A percentile compares a stretch with the other conserved stretches of the same genome.
phyloP scores from a whole-genome alignment of 768 basidiomycete species.

The Suillus weaverae region DNA sequence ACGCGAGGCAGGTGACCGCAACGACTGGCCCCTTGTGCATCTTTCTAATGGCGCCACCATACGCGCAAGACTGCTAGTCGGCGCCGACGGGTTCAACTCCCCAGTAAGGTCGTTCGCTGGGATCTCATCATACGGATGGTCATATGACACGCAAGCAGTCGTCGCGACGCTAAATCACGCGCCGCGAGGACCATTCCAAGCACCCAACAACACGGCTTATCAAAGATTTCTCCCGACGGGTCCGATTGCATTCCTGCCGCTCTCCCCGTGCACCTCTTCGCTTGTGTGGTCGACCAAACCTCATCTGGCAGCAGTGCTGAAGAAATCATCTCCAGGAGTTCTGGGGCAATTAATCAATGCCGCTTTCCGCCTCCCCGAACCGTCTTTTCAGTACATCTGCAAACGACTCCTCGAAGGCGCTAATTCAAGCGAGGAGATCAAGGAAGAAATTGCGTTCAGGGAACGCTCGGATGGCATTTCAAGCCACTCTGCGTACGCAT shows the following conservation, averaged over 20 bases:
- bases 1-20: constrained; percentile 40
- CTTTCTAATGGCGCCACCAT: constrained; percentile 67
- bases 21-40: constrained; percentile 78
- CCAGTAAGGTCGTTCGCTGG: constrained; percentile 86
- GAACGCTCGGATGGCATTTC: constrained; percentile 71
- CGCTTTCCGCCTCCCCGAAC: constrained; percentile 80
- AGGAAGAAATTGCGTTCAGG: constrained; percentile 68
- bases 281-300: constrained; percentile 95
- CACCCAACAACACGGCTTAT: constrained; percentile 78
- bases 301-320: constrained; percentile 68
- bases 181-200: constrained; percentile 60
- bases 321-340: constrained; percentile 60
- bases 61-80: constrained; percentile 77
- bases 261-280: constrained; percentile 75
- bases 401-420: constrained; percentile 56
- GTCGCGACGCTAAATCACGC: constrained; percentile 85
- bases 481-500: constrained; percentile 61
- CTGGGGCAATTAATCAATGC: constrained; percentile 82
- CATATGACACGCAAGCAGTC: constrained; percentile 85
- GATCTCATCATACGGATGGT: constrained; percentile 89
- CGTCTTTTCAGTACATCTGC: constrained; percentile 70
- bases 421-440: constrained; percentile 50
- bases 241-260: constrained; percentile 92
- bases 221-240: constrained; percentile 95
- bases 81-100: constrained; percentile 94